Evolutionary conservation across 2,329 filamentous ascomycete genomes (phyloP), one percentile per base, ranked within the genome.

Genomic region (Colletotrichum lupini): DNA sequence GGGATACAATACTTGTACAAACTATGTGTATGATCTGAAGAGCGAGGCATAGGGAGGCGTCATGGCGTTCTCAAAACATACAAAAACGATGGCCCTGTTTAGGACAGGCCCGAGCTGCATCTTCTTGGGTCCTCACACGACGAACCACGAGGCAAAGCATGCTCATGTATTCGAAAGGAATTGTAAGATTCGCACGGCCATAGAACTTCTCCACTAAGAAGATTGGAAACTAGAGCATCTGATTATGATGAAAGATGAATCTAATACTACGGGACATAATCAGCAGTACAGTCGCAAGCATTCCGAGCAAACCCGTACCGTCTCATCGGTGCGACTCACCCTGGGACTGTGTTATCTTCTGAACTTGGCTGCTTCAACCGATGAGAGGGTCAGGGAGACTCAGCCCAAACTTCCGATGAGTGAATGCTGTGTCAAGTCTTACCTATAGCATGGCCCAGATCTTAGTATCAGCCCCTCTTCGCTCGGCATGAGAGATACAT

Each of bases 41-140:
- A 73, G 71, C 67, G 56, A 66, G 61, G 67, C 71, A 73, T 73
- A 52, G 67, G 71, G 22, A 53, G 71, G 71, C 71, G 71, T 73
- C 67, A 52, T 42, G 67, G 71, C 70, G 67, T 73, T 73, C 59
- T 66, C 42, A 59, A 68, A 26, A 57, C 37, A 42, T 6, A 42
- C 26, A 42, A 42, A 42, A 42, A 16, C 16, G 37, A 37, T 65
- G 71, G 28, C 49, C 28, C 57, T 35, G 8, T 57, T 61, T 26
- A 26, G 55, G 22, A 24, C 46, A 52, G 65, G 30, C 11, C 61
- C 24, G 28, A 26, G 32, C 58, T 52, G 19, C 4, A 46, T 56
- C 32, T 42, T 53, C 28, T 28, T 16, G 67, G 37, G 26, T 49
- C 32, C 46, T 56, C 49, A 16, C 37, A n/a, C 8, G 9, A 56